These are phyloP conservation scores for Otatea glauca DNA, from an alignment of 176 grass and related monocot genomes.

Conservation along the genomic window DNA sequence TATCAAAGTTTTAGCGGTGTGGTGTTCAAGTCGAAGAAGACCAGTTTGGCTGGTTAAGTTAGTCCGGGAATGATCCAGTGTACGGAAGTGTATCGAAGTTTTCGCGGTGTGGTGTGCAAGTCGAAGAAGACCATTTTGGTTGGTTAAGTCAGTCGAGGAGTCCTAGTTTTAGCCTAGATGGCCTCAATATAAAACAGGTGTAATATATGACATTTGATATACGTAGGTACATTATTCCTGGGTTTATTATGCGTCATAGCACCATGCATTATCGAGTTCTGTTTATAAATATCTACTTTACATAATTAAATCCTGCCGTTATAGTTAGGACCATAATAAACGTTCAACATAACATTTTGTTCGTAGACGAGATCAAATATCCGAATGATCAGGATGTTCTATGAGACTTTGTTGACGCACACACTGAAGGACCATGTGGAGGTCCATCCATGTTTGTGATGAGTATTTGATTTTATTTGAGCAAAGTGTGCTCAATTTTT, in stretches of 20 bases:
- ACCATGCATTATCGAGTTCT: background rate
- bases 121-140: background rate
- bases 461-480: no score
- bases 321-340: background rate
- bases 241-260: background rate
- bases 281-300: background rate
- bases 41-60: slow-evolving; percentile 3
- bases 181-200: slow-evolving; percentile 8
- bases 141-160: background rate
- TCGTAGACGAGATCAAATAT: background rate
- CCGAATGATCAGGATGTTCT: background rate
- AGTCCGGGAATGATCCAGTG: background rate
- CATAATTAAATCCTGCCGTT: background rate
- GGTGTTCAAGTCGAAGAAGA: background rate
- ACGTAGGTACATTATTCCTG: background rate
- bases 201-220: background rate
- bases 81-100: background rate
- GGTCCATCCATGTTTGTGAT: no score
- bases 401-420: background rate
- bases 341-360: background rate
- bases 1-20: background rate
- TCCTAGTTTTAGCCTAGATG: background rate
- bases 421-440: no score
- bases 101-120: background rate
- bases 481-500: no score